Percentiles rank a stretch among this genome's conserved stretches.
phyloP scores from a whole-genome alignment of 2,329 filamentous ascomycete genomes.

The Dothistroma septosporum region DNA sequence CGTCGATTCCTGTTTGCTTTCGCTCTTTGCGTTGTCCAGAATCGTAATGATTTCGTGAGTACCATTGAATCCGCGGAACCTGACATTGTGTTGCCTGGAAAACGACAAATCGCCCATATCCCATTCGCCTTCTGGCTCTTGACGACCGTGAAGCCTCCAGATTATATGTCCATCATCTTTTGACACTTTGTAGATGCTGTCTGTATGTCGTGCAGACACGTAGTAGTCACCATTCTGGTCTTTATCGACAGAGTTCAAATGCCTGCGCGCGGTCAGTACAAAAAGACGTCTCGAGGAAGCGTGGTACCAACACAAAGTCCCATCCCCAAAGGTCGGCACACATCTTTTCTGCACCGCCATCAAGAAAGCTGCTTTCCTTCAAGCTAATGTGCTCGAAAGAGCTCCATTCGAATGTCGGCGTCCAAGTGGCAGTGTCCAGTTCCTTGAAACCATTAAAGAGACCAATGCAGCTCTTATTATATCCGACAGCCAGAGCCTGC shows the following conservation, averaged over 20 bases:
- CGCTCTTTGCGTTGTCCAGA: slow-evolving; percentile 47
- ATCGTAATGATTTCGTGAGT: slow-evolving; percentile 47
- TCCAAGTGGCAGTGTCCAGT: slow-evolving; percentile 33
- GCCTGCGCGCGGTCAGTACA: slow-evolving; percentile 2
- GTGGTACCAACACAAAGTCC: slow-evolving; percentile 9
- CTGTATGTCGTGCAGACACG: slow-evolving; percentile 49
- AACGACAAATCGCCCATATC: slow-evolving; percentile 26
- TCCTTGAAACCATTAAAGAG: slow-evolving; percentile 36
- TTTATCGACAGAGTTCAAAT: slow-evolving; percentile 35
- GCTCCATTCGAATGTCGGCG: slow-evolving; percentile 36
- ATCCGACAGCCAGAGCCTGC: slow-evolving; percentile 7
- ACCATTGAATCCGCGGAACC: slow-evolving; percentile 39
- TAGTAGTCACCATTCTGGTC: slow-evolving; percentile 46
- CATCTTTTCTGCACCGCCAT: neutral
- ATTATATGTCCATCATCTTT: slow-evolving; percentile 45
- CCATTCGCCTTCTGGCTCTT: neutral
- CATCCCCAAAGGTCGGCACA: slow-evolving; percentile 11
- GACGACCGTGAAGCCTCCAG: slow-evolving; percentile 43
- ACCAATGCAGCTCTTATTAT: slow-evolving; percentile 10
- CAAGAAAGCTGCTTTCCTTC: slow-evolving; percentile 14
- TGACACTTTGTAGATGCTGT: slow-evolving; percentile 47
- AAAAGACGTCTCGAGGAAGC: neutral
- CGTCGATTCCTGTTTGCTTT: slow-evolving; percentile 11
- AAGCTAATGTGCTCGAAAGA: slow-evolving; percentile 20
- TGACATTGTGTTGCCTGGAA: slow-evolving; percentile 48